phyloP scores from a whole-genome alignment of 2,329 filamentous ascomycete genomes.

The Incumbomyces lentus region DNA sequence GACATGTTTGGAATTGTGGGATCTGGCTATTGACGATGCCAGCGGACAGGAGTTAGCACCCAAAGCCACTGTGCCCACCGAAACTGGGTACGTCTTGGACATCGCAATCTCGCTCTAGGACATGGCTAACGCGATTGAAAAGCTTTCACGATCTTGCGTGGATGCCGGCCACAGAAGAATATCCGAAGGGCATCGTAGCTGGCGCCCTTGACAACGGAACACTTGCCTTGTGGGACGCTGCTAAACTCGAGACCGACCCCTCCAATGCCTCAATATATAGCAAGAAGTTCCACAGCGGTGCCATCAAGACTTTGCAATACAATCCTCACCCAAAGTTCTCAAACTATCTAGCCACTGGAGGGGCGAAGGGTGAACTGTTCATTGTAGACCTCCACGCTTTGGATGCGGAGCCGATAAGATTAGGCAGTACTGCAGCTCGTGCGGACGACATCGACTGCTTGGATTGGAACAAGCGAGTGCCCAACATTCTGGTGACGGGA shows the following conservation, averaged over 20 bases:
- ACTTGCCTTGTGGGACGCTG: slow-evolving; percentile 87
- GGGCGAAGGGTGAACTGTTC: slow-evolving; percentile 90
- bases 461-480: slow-evolving; percentile 97
- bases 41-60: slow-evolving; percentile 77
- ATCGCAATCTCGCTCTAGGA: not conserved
- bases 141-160: slow-evolving; percentile 98
- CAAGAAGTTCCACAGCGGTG: slow-evolving; percentile 79
- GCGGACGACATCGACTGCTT: slow-evolving; percentile 93
- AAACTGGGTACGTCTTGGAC: slow-evolving; percentile 62
- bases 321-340: slow-evolving; percentile 67
- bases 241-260: slow-evolving; percentile 47
- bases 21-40: slow-evolving; percentile 71
- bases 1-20: slow-evolving; percentile 93
- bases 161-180: slow-evolving; percentile 68
- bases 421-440: slow-evolving; percentile 78
- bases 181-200: slow-evolving; percentile 80
- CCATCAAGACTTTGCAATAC: slow-evolving; percentile 93
- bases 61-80: slow-evolving; percentile 69
- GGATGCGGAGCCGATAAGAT: slow-evolving; percentile 65
- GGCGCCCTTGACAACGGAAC: slow-evolving; percentile 91
- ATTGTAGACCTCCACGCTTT: slow-evolving; percentile 91
- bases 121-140: slow-evolving; percentile 11
- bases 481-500: slow-evolving; percentile 90
- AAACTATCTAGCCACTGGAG: slow-evolving; percentile 83
- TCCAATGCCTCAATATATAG: slow-evolving; percentile 73